Evolutionary conservation across 768 basidiomycete species (phyloP).

Genomic region (Guyanaporus albipodus): DNA sequence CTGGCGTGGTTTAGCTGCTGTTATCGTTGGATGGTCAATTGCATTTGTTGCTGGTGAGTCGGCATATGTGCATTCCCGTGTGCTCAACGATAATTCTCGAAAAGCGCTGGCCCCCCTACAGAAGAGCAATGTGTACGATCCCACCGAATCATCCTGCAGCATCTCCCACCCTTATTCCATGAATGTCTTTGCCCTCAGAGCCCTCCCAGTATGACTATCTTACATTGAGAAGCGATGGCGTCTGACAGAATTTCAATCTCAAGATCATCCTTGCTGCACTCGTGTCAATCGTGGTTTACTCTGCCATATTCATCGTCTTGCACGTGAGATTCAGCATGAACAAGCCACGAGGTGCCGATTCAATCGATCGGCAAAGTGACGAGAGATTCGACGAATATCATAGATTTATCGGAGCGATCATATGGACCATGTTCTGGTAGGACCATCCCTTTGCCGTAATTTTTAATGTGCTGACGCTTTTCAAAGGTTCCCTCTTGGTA

Average conservation of each 20-base stretch:
- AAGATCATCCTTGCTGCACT: slow-evolving; percentile 57
- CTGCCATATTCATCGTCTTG: slow-evolving; percentile 57
- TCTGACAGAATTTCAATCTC: slow-evolving; percentile 22
- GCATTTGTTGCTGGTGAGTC: slow-evolving; percentile 48
- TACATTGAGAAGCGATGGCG: neutral
- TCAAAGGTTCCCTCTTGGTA: slow-evolving; percentile 58
- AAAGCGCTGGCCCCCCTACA: slow-evolving; percentile 36
- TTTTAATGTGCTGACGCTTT: slow-evolving; percentile 3
- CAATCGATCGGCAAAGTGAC: slow-evolving; percentile 47
- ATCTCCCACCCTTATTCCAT: slow-evolving; percentile 41
- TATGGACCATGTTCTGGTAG: slow-evolving; percentile 69
- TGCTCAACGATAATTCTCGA: slow-evolving; percentile 17
- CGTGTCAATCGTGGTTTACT: slow-evolving; percentile 53
- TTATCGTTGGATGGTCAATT: slow-evolving; percentile 52
- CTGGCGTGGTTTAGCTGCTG: slow-evolving; percentile 41
- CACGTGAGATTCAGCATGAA: slow-evolving; percentile 52
- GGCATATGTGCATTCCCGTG: neutral
- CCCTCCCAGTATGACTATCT: slow-evolving; percentile 51
- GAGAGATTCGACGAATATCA: slow-evolving; percentile 47
- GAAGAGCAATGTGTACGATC: slow-evolving; percentile 46
- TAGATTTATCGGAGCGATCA: slow-evolving; percentile 57
- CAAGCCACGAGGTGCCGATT: slow-evolving; percentile 45
- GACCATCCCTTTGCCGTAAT: slow-evolving; percentile 17
- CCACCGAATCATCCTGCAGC: slow-evolving; percentile 49
- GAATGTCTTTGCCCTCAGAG: slow-evolving; percentile 48